Base-by-base conservation (phyloP, 106 monocot species). In the Amphibolis antarctica region DNA sequence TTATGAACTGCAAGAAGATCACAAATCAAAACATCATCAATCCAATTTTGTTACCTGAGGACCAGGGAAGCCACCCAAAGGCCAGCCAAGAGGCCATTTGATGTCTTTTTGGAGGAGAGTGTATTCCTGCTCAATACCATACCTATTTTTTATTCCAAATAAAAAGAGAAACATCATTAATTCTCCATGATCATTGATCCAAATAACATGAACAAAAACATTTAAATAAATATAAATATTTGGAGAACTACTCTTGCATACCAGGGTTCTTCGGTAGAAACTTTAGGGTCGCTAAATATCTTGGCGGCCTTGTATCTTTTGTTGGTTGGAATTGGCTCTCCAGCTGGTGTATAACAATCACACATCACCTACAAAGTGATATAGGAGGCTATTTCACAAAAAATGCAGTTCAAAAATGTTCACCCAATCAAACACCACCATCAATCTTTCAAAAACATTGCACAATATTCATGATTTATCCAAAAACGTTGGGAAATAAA, bases 21-120 rank as follows among this genome's bases (percentile, higher is more conserved):
- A n/a, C n/a, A n/a, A n/a, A n/a, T n/a, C n/a, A n/a, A n/a, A n/a
- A n/a, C n/a, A n/a, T n/a, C n/a, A n/a, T n/a, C n/a, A n/a, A n/a
- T n/a, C n/a, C n/a, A n/a, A n/a, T n/a, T n/a, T n/a, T 42, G 1
- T 44, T 27, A 91, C 91, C 81, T 86, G 92, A 59, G 92, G 86
- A 54, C 83, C 86, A 72, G 92, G 86, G 62, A 42, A 86, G 15
- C 92, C 92, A 18, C 92, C 86, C 10, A 84, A 4, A 12, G 92
- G 92, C 92, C 92, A 92, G 0, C 92, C 86, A 73, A 92, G 64
- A 45, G 92, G 92, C 92, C 92, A 92, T 1, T 74, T 83, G 46
- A 81, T 75, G 66, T 84, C 81, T 49, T 86, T 86, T 70, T 83
- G 91, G 19, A 91, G 81, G 15, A 91, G 83, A 20, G 91, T 86